These are phyloP conservation scores for Leccinum pachyderme DNA, from an alignment of 1,284 basidiomycete species.

Conservation along the genomic window DNA sequence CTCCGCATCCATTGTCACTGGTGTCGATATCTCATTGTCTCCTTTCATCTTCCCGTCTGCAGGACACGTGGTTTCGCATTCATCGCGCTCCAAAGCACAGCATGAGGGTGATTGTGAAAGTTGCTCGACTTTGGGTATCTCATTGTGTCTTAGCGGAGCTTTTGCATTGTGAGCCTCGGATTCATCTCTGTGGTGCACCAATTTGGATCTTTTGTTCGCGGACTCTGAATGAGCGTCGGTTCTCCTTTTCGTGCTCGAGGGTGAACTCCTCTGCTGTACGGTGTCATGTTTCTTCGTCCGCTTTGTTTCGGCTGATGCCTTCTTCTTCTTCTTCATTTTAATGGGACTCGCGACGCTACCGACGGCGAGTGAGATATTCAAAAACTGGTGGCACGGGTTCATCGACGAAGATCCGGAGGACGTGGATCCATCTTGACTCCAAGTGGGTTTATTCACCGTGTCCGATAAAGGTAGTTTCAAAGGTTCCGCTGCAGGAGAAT, in stretches of 20 bases:
- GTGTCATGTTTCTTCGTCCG: constrained; percentile 8
- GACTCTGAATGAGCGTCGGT: constrained; percentile 9
- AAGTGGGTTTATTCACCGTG: constrained; percentile 17
- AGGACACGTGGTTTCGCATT: not conserved
- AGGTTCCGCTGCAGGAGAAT: constrained; percentile 17
- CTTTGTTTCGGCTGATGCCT: not conserved
- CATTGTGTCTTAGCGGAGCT: not conserved
- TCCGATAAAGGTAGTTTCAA: constrained; percentile 26
- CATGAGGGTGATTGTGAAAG: constrained; percentile 7
- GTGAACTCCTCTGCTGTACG: not conserved
- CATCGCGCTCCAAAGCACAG: not conserved
- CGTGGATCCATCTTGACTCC: not conserved
- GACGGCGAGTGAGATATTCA: not conserved
- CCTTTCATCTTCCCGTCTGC: constrained; percentile 1
- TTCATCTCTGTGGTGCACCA: constrained; percentile 1
- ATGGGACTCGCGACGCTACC: not conserved
- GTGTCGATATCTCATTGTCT: not conserved
- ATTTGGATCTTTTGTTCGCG: constrained; percentile 22
- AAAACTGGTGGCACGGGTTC: not conserved
- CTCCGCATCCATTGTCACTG: constrained; percentile 7
- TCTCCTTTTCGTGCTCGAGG: constrained; percentile 2
- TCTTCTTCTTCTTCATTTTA: constrained; percentile 12
- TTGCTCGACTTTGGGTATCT: not conserved
- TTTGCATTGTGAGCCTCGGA: not conserved
- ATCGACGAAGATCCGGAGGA: constrained; percentile 2